phyloP scores from a whole-genome alignment of 2,329 filamentous ascomycete genomes.

The Aspergillus phoenicis region DNA sequence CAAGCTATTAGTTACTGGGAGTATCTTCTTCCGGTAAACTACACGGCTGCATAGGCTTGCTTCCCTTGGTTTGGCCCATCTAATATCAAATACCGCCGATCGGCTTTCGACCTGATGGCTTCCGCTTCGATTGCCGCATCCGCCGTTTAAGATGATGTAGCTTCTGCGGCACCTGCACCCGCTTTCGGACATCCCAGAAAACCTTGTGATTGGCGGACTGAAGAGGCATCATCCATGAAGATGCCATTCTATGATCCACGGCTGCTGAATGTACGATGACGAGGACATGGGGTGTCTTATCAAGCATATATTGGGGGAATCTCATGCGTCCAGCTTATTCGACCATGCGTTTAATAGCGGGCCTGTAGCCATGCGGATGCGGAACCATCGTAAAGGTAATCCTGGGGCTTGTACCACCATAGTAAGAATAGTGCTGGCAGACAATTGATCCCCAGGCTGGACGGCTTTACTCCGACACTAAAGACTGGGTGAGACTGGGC shows the following conservation, averaged over 20 bases:
- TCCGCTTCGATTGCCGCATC: background rate
- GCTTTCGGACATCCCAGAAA: background rate
- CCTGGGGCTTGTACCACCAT: too few species aligned
- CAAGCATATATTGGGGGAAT: background rate
- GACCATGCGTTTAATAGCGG: background rate
- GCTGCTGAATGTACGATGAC: background rate
- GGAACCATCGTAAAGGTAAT: background rate
- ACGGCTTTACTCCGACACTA: background rate
- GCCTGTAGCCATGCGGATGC: background rate
- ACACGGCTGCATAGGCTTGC: background rate
- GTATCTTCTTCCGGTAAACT: background rate
- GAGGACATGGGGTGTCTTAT: background rate
- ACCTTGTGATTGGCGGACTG: background rate
- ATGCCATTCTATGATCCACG: background rate
- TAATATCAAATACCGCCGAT: background rate
- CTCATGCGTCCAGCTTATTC: background rate
- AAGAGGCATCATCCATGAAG: slow-evolving; percentile 2
- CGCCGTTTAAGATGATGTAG: background rate
- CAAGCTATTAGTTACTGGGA: background rate
- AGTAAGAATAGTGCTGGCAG: too few species aligned
- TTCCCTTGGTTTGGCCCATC: background rate
- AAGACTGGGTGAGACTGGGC: background rate
- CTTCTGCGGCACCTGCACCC: background rate
- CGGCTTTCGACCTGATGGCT: background rate
- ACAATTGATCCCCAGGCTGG: background rate